A percentile compares a stretch with the other conserved stretches of the same genome.
These are phyloP conservation scores for Avena eriantha DNA, from an alignment of 176 grass and related monocot genomes.

Conservation along the genomic window DNA sequence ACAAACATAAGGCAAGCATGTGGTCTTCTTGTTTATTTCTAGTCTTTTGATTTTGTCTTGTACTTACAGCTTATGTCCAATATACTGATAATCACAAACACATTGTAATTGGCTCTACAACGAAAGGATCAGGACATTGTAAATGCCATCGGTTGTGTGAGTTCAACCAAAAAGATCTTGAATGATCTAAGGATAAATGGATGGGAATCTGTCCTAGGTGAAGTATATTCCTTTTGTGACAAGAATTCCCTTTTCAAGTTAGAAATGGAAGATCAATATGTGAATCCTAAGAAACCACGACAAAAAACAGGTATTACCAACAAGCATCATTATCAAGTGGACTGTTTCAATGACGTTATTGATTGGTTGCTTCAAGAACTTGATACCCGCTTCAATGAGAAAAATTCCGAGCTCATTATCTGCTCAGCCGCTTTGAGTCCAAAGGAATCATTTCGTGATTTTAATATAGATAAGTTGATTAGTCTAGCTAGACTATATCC, in stretches of 20 bases:
- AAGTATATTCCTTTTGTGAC: background rate
- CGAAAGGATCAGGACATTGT: background rate
- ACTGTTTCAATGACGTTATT: background rate
- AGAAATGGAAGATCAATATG: background rate
- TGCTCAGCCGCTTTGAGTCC: too few species aligned
- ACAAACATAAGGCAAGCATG: too few species aligned
- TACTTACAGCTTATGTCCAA: too few species aligned
- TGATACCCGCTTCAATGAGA: background rate
- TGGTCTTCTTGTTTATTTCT: too few species aligned
- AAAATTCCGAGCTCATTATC: background rate
- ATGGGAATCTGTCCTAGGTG: background rate
- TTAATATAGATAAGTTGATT: too few species aligned
- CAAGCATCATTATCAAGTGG: background rate
- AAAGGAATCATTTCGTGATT: too few species aligned
- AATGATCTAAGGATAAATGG: too few species aligned
- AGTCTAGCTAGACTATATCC: too few species aligned
- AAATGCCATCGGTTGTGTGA: background rate
- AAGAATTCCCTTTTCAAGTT: background rate
- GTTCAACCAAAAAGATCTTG: background rate
- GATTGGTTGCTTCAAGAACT: background rate
- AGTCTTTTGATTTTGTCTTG: too few species aligned
- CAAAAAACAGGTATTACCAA: background rate
- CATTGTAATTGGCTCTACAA: too few species aligned
- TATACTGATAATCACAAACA: too few species aligned
- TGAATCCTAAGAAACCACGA: background rate